Evolutionary conservation across 495 filamentous ascomycete species (phyloP).

Genomic region (Hypomontagnella monticulosa): DNA sequence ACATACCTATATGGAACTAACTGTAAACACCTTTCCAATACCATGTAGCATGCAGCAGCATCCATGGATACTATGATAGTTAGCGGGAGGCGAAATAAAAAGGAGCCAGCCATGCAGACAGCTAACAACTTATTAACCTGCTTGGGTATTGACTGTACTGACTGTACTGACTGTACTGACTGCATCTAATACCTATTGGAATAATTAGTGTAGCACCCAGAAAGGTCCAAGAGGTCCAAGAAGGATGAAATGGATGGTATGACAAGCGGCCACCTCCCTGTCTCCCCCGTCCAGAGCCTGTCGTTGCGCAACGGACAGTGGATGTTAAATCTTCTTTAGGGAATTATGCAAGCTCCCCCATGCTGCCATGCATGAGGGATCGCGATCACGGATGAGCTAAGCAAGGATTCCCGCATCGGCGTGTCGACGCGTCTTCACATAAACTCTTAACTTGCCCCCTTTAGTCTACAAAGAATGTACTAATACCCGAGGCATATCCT

Average conservation of each 20-base stretch:
- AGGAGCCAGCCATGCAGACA: background rate
- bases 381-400: constrained; percentile 40
- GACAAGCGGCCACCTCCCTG: constrained; percentile 21
- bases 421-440: constrained; percentile 18
- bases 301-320: constrained; percentile 22
- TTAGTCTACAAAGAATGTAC: background rate
- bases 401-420: constrained; percentile 22
- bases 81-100: constrained; percentile 14
- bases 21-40: constrained; percentile 1
- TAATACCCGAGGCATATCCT: background rate
- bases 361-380: constrained; percentile 43
- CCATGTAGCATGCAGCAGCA: background rate
- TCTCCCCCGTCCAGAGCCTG: constrained; percentile 26
- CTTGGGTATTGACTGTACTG: background rate
- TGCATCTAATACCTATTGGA: too few relatives aligned
- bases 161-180: too few relatives aligned
- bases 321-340: constrained; percentile 35
- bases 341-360: constrained; percentile 33
- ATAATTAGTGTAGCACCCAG: background rate
- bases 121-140: constrained; percentile 13
- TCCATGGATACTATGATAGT: background rate
- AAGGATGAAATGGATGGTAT: constrained; percentile 19
- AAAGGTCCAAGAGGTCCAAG: background rate
- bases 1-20: constrained; percentile 6
- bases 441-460: background rate